Conservation (phyloP, 2,329 filamentous ascomycete genomes). For the Colletotrichum costaricense region DNA sequence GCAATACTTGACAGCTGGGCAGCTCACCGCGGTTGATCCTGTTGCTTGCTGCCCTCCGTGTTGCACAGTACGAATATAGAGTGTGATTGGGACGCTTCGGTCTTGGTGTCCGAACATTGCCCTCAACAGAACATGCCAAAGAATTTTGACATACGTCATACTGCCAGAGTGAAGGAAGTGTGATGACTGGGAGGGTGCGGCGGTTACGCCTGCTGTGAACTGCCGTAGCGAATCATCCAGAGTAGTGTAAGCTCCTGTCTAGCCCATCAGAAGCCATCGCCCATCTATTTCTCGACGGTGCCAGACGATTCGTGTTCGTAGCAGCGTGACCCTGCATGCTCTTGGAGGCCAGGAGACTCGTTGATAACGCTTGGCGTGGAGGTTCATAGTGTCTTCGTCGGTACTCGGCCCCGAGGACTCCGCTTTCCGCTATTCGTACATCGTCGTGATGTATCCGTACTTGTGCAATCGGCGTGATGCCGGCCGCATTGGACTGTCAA, state of each 20-base stretch:
- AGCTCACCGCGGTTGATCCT: neutral
- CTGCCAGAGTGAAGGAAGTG: constrained; percentile 24
- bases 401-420: constrained; percentile 30
- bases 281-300: neutral
- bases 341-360: constrained; percentile 3
- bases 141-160: constrained; percentile 20
- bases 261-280: neutral
- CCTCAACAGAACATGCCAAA: constrained; percentile 3
- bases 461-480: constrained; percentile 23
- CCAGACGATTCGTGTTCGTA: constrained; percentile 10
- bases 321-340: constrained; percentile 8
- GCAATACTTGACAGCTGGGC: neutral
- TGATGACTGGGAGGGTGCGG: constrained; percentile 13
- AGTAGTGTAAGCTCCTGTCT: neutral
- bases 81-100: constrained; percentile 30
- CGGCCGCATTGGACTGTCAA: constrained; percentile 12
- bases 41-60: neutral
- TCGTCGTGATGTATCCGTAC: neutral
- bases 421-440: constrained; percentile 16
- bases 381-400: neutral
- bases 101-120: constrained; percentile 16
- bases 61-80: neutral
- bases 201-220: constrained; percentile 7
- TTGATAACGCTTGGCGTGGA: constrained; percentile 11
- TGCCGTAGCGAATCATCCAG: constrained; percentile 18